These are phyloP conservation scores for Massarina eburnea DNA, from an alignment of 2,329 filamentous ascomycete genomes.

Conservation along the genomic window DNA sequence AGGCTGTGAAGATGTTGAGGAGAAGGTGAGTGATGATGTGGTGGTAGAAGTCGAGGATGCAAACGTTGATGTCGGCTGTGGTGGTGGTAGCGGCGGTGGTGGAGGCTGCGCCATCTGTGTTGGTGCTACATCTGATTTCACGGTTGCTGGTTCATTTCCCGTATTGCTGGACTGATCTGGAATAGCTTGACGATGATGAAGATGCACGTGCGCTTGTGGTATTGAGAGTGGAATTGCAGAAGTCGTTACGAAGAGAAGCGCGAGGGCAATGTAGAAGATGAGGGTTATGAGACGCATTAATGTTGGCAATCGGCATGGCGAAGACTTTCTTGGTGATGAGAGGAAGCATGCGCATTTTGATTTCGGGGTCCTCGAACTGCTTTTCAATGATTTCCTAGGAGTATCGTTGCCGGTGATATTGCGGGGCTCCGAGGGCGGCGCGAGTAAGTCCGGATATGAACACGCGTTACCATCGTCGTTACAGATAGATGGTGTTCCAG, in stretches of 20 bases:
- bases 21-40: slow-evolving; percentile 1
- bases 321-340: slow-evolving; percentile 2
- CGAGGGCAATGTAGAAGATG: slow-evolving; percentile 7
- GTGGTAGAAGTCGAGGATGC: slow-evolving; percentile 1
- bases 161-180: slow-evolving; percentile 23
- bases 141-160: slow-evolving; percentile 17
- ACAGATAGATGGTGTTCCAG: background rate
- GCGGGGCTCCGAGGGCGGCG: background rate
- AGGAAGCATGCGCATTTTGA: background rate
- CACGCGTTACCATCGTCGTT: slow-evolving; percentile 3
- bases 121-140: slow-evolving; percentile 3
- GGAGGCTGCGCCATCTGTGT: slow-evolving; percentile 4
- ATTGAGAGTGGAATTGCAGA: slow-evolving; percentile 9
- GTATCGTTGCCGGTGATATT: background rate
- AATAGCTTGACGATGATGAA: slow-evolving; percentile 21
- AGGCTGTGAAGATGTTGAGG: slow-evolving; percentile 2
- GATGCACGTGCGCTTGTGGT: background rate
- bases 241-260: slow-evolving; percentile 7
- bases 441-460: slow-evolving; percentile 3
- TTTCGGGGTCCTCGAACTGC: background rate
- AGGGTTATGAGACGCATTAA: slow-evolving; percentile 11
- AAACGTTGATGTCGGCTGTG: background rate
- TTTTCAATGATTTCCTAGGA: background rate
- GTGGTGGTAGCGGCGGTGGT: background rate
- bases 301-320: slow-evolving; percentile 12